Conservation (phyloP, 805 yeast genomes). For the Starmerella tilneyi region DNA sequence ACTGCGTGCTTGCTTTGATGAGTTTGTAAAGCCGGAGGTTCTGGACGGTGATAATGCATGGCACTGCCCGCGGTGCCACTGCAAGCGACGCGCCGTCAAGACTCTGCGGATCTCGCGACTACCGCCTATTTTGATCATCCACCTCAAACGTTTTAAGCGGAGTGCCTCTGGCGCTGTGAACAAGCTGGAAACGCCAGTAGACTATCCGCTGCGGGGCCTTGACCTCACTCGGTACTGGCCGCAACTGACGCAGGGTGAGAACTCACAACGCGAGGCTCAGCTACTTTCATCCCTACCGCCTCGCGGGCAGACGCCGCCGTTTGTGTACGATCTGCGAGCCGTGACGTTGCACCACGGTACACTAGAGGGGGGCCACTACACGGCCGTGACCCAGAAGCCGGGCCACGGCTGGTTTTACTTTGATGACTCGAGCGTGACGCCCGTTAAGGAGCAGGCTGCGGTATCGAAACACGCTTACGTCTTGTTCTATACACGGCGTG, state of each 20-base stretch:
- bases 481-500: conserved; percentile 52
- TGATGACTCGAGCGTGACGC: conserved; percentile 65
- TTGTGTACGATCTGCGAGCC: conserved; percentile 62
- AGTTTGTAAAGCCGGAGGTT: conserved; percentile 64
- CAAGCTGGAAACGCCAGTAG: conserved; percentile 55
- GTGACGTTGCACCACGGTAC: conserved; percentile 81
- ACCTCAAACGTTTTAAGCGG: conserved; percentile 66
- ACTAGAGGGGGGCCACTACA: conserved; percentile 79
- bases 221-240: conserved; percentile 73
- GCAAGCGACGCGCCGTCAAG: conserved; percentile 54
- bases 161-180: conserved; percentile 29
- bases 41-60: conserved; percentile 72
- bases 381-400: conserved; percentile 64
- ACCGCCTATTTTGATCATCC: conserved; percentile 71
- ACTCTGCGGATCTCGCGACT: conserved; percentile 61
- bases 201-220: conserved; percentile 52
- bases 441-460: conserved; percentile 40
- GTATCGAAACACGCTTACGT: conserved; percentile 73
- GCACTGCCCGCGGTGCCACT: conserved; percentile 70
- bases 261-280: conserved; percentile 34
- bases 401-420: conserved; percentile 63
- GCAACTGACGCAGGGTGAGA: conserved; percentile 14
- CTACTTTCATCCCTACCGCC: conserved; percentile 44
- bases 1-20: conserved; percentile 59
- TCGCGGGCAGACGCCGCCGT: conserved; percentile 72